Evolutionary conservation across 2,329 filamentous ascomycete genomes (phyloP), one percentile per base, ranked within the genome.

Genomic region (Fusarium heterosporum): DNA sequence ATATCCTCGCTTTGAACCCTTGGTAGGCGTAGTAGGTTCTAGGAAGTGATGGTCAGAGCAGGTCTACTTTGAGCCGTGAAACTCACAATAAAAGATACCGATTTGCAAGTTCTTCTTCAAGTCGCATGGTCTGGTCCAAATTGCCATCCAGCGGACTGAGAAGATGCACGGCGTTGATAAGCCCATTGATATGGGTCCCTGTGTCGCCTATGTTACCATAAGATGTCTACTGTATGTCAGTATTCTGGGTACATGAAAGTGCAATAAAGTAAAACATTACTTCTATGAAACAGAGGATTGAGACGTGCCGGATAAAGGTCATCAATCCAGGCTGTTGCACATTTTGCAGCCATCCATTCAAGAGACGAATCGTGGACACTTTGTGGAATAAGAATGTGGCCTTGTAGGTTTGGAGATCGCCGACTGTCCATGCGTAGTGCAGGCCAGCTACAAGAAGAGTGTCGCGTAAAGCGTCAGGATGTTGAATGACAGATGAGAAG

Each of bases 371-470:
- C 0, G 65, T 67, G 0, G 64, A 65, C 2, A 72, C 50, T 48
- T 73, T 73, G 12, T 73, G 71, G 1, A 68, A 69, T 2, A 73
- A 12, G 5, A 73, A 68, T 0, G 71, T 72, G 3, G 62, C 29
- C 1, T 73, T 67, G 8, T 69, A 73, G 0, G 53, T 62, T 16
- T 63, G 22, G 8, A 68, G 43, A 2, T 70, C 69, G 0, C 71
- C 67, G 1, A 64, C 60, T 1, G 61, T 69, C 69, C 69, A 73
- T 9, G 71, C 66, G 16, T 73, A 72, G 30, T 73, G 71, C 2
- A 71, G 4, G 2, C 66, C 64, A 0, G 71, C 71, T 0, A 73
- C 49, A 0, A 73, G 64, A 5, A 73, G 42, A 6, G 71, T 73
- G 14, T 72, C 59, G 2, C 69, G 59, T 0, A 73, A 50, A 0